Base-by-base conservation (phyloP, 495 filamentous ascomycete genomes). In the Aspergillus steynii region DNA sequence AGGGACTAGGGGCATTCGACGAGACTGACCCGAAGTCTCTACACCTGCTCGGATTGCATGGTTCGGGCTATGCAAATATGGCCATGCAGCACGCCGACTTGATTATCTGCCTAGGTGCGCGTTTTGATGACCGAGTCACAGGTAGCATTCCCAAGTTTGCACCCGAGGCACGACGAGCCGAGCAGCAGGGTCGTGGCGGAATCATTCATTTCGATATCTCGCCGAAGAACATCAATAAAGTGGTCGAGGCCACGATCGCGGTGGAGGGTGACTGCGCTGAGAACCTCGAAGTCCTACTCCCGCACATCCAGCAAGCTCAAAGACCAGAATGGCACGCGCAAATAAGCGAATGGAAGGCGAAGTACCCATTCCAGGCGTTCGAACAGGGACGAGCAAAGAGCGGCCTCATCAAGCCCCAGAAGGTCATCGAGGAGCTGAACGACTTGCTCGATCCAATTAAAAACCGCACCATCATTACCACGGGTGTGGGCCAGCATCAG, bases 401-500 rank as follows among this genome's bases (percentile, higher is more conserved):
- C 28, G 90, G 86, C 29, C 77, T 88, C 61, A 97, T 96, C 79
- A 96, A 95, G 78, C 94, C 94, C 2, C 93, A 98, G 76, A 82
- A 84, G n/a, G 78, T 96, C 55, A 93, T 98, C 55, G 85, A 93
- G 70, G 88, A 88, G 68, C 84, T 97, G 46, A 91, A 85, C 70
- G 83, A 89, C 26, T 78, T 93, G 20, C 91, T 89, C 1, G 86
- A 83, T 2, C 65, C 85, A 62, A 85, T 87, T 59, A 94, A 96
- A 70, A 79, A 94, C 12, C 77, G 85, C 56, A 95, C 90, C 9
- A 85, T 95, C 69, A 94, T 98, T 68, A 76, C 92, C 4, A 97
- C 93, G 1, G 93, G 93, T 66, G 93, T 97, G 32, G 93, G 94
- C 29, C 93, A 97, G 71, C 93, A 97, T 72, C 94, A 97, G 77